A percentile compares a stretch with the other conserved stretches of the same genome.
Evolutionary conservation across 192 early-diverging fungal genomes (phyloP).

Genomic region (Jimgerdemannia flammicorona): DNA sequence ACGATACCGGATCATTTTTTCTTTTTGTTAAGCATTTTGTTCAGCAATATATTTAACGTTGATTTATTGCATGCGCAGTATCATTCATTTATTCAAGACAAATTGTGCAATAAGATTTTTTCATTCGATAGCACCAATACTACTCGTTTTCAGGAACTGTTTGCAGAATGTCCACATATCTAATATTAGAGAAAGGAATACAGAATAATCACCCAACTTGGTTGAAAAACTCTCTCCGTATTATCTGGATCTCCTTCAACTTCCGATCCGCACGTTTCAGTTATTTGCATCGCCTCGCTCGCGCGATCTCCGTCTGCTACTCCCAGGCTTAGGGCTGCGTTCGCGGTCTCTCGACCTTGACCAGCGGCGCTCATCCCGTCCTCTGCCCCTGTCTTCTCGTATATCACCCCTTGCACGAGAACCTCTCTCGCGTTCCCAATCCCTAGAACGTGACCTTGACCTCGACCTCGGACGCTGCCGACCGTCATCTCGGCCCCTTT

Average conservation of each 20-base stretch:
- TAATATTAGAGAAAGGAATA: no score
- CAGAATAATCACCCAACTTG: no score
- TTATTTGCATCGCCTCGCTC: not conserved
- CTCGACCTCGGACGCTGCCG: slow-evolving; percentile 1
- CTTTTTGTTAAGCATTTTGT: no score
- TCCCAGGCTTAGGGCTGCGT: not conserved
- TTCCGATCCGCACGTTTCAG: not conserved
- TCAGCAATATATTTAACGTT: no score
- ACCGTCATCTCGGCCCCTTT: not conserved
- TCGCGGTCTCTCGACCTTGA: no score
- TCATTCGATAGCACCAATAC: no score
- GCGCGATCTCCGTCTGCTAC: not conserved
- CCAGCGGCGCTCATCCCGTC: not conserved
- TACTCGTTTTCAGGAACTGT: no score
- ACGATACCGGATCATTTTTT: no score
- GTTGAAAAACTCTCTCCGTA: not conserved
- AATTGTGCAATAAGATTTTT: no score
- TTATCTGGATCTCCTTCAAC: not conserved
- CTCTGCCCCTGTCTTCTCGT: not conserved
- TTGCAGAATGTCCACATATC: no score
- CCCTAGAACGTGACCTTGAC: not conserved
- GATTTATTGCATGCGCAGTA: no score
- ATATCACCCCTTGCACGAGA: not conserved
- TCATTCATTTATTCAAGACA: no score
- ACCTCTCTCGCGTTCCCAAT: not conserved